Conservation (phyloP, 1,139 yeast genomes). For the Blastobotrys serpentis region DNA sequence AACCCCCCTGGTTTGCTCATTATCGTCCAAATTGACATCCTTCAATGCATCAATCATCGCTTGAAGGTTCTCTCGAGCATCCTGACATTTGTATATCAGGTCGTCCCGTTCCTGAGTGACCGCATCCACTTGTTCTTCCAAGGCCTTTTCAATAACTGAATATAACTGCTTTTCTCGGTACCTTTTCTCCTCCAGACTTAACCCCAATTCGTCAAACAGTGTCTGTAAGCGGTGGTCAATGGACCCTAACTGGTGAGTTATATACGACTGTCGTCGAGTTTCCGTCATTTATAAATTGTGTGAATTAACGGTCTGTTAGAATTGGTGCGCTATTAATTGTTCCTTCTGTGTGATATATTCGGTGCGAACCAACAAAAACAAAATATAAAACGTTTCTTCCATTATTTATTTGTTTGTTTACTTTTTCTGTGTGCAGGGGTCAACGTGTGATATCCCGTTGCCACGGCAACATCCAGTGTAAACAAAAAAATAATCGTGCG, state of each 20-base stretch:
- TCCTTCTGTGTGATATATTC: too few relatives aligned
- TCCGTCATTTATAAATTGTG: conserved; percentile 3
- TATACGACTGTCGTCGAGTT: conserved; percentile 32
- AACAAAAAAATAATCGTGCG: too few relatives aligned
- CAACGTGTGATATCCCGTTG: conserved; percentile 1
- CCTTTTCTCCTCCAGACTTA: conserved; percentile 31
- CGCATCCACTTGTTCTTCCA: conserved; percentile 33
- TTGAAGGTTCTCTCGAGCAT: conserved; percentile 27
- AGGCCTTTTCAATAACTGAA: conserved; percentile 34
- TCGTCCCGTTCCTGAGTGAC: conserved; percentile 35
- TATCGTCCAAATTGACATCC: conserved; percentile 28
- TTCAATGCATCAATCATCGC: conserved; percentile 32
- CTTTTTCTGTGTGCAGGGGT: neutral
- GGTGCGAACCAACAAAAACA: conserved; percentile 2
- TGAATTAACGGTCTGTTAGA: too few relatives aligned
- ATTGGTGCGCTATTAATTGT: too few relatives aligned
- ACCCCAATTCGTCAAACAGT: conserved; percentile 39
- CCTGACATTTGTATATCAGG: conserved; percentile 28
- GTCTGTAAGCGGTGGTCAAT: conserved; percentile 32
- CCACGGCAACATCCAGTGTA: neutral
- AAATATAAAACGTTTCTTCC: neutral
- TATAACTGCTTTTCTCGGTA: conserved; percentile 35
- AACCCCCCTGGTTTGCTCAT: conserved; percentile 8
- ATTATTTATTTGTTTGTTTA: neutral
- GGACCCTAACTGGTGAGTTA: conserved; percentile 33